Base-by-base conservation (phyloP, 371 early-diverging fungal species). In the Umbelopsis sp. region DNA sequence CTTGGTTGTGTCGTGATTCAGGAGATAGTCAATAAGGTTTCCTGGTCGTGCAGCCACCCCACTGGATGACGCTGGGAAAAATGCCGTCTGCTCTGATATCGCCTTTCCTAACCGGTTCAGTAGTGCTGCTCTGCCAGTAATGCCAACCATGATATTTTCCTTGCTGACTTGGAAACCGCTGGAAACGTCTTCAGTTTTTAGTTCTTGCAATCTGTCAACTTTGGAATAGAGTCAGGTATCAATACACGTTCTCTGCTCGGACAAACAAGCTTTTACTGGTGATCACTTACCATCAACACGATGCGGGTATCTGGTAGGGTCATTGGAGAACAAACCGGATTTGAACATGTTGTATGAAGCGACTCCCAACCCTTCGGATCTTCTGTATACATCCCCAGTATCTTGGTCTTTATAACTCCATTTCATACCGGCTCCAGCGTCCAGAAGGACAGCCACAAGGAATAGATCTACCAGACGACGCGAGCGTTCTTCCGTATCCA, bases 281-380 rank as follows among this genome's bases (percentile, higher is more conserved):
- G 29, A 4, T 29, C 44, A 50, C 69, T 72, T 81, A 84, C 92
- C 88, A 79, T 96, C 95, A 14, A 89, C 94, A 53, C 88, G 92
- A 70, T 87, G 87, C 44, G 84, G 83, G 4, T 80, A 78, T 46
- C 69, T 63, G 3, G 82, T 66, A 11, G 80, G 71, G 29, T 62
- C 63, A 20, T 85, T 82, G 2, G 95, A 95, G 66, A 96, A 94
- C 35, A 84, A 83, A 8, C 97, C 97, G 7, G 74, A 70, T 62
- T 86, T 73, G 75, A 96, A 97, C 96, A 96, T 95, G 70, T 92
- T 89, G 66, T 92, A 81, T 0, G 94, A 90, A 0, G 97, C 97
- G 44, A 97, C 73, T 0, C 92, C 97, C 38, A 97, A 76, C 0
- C 97, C 97, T 74, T 97, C 97, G 0, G 94, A 93, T 25, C 97